Evolutionary conservation across 805 yeast species (phyloP), one percentile per base, ranked within the genome.

Genomic region (Yamadazyma scolyti): DNA sequence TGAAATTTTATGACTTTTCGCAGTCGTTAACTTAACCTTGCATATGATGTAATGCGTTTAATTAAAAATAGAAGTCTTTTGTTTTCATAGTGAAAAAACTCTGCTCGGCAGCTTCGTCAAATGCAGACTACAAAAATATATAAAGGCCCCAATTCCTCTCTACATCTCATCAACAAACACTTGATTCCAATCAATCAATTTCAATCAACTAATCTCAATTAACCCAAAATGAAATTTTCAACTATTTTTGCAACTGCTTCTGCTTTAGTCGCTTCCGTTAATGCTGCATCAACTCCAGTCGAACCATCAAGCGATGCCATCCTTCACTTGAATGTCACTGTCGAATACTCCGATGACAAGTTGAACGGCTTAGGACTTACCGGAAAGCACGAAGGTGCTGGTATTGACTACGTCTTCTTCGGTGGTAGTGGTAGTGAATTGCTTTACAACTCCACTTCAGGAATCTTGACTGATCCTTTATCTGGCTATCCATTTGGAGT

Each of bases 361-460:
- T 30, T 65, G 31, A 36, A 63, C 37, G 61, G 59, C 23, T 30
- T 45, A n/a, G 57, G 55, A 22, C 37, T 65, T 20, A 32, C 43
- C 26, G 38, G 52, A 20, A 34, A 35, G 23, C 74, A 67, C 44
- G 69, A 61, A 46, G 74, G 73, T 43, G 74, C 74, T 27, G 74
- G 63, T 35, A 48, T 66, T 40, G 48, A 58, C 52, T 68, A 63
- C 48, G 40, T 60, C 16, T 57, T 61, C 48, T 37, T 64, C 21
- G 58, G 54, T 13, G 21, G 28, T 9, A 34, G 30, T 12, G 54
- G 54, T 13, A 19, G 24, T 14, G 12, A 22, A 11, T 31, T 31
- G 8, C 11, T 15, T 4, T 40, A 31, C 23, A 16, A 40, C 14
- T 5, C 20, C 6, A 16, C 25, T 2, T 20, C 31, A 11, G n/a